Evolutionary conservation across 202 grass and related monocot species (phyloP), one percentile per base, ranked within the genome.

Genomic region (Zoysia matrella): DNA sequence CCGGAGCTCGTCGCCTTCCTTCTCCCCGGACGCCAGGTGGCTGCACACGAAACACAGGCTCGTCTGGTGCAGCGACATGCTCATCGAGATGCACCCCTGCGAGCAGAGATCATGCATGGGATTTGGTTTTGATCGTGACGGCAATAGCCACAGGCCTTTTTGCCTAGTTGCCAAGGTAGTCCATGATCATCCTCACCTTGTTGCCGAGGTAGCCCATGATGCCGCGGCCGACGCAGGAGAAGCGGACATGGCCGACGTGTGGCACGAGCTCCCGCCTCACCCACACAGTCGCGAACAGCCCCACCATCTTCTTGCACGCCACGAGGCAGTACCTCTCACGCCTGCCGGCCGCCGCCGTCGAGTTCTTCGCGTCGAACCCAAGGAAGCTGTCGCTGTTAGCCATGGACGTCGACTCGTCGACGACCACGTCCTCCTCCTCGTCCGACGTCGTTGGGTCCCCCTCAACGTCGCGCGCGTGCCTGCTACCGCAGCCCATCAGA

Each of bases 281-380:
- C 94, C 94, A 97, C 55, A 92, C 86, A 11, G 92, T 90, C 50
- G 82, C 44, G 81, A 97, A 97, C 73, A 97, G 91, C 6, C 94
- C 94, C 12, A 97, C 94, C 94, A 97, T 97, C 85, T 97, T 90
- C 74, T 92, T 94, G 80, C 94, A 89, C 6, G 90, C 94, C 16
- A 97, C 86, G 49, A 97, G 81, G 79, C 82, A 88, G 70, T 94
- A 97, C 60, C 74, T 82, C 84, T 80, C 78, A 7, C 66, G 60
- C 11, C 67, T 66, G 41, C 56, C 69, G 10, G 74, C 52, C 55
- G 72, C 71, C 13, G 11, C 22, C 9, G 56, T 47, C 14, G 60
- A 72, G 72, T 12, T 52, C 60, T 51, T 42, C 49, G 62, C 47
- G 30, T 72, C 84, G 14, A 51, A 66, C 2, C 73, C 71, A 0